Evolutionary conservation across 2,329 filamentous ascomycete genomes (phyloP).

Genomic region (Stachybotrys chartarum): DNA sequence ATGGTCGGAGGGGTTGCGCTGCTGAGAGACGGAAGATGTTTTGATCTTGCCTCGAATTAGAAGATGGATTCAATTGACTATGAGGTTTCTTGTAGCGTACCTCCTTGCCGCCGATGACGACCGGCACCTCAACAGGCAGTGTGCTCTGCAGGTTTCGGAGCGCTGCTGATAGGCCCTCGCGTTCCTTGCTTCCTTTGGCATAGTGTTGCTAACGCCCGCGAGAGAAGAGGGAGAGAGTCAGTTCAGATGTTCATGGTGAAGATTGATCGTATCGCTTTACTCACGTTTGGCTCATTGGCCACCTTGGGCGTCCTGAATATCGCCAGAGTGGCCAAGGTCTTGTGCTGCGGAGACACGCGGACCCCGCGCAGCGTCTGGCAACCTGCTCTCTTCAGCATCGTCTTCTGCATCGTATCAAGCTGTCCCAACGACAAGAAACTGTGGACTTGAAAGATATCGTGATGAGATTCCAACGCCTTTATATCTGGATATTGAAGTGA

Average conservation of each 20-base stretch:
- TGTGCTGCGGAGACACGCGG: slow-evolving; percentile 17
- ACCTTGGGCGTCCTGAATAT: slow-evolving; percentile 83
- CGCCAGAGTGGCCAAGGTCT: slow-evolving; percentile 55
- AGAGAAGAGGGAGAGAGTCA: neutral
- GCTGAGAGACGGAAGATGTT: slow-evolving; percentile 57
- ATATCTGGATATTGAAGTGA: neutral
- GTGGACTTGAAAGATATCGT: neutral
- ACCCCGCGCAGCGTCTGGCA: slow-evolving; percentile 21
- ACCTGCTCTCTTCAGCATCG: slow-evolving; percentile 24
- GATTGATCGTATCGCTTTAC: slow-evolving; percentile 23
- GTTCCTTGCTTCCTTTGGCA: slow-evolving; percentile 71
- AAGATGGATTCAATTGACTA: neutral
- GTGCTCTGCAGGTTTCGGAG: slow-evolving; percentile 62
- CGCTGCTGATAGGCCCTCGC: slow-evolving; percentile 68
- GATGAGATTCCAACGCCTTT: neutral
- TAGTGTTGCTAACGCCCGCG: slow-evolving; percentile 66
- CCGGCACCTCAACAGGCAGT: slow-evolving; percentile 68
- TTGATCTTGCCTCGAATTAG: slow-evolving; percentile 45
- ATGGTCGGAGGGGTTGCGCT: slow-evolving; percentile 80
- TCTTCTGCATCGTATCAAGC: slow-evolving; percentile 22
- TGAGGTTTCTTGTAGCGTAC: slow-evolving; percentile 34
- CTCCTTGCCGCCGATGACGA: slow-evolving; percentile 77
- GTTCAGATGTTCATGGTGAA: neutral
- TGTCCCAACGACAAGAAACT: neutral
- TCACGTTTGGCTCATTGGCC: slow-evolving; percentile 91